Evolutionary conservation across 441 rosid species (phyloP).

Genomic region (Viola pubescens): DNA sequence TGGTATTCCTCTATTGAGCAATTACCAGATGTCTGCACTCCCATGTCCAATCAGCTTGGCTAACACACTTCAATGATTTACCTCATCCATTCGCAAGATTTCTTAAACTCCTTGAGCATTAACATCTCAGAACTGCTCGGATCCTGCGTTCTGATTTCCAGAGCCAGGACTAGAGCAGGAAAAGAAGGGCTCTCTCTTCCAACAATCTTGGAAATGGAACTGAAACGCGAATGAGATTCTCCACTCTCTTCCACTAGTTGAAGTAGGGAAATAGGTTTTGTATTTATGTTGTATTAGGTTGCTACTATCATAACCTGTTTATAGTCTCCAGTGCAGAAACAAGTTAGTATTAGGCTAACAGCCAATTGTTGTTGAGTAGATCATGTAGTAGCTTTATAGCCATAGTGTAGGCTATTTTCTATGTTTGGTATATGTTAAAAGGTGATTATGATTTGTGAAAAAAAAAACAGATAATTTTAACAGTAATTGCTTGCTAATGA

Average conservation of each 20-base stretch:
- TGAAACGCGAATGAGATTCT: conserved; percentile 21
- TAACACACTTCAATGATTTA: conserved; percentile 25
- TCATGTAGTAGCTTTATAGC: too few species aligned
- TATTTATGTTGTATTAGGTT: too few species aligned
- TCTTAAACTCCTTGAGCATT: conserved; percentile 33
- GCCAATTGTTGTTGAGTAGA: too few species aligned
- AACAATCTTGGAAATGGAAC: conserved; percentile 11
- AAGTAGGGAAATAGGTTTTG: conserved; percentile 27
- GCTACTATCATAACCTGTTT: too few species aligned
- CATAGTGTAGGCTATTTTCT: too few species aligned
- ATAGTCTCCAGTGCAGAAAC: too few species aligned
- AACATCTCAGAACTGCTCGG: conserved; percentile 22
- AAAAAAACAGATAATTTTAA: too few species aligned
- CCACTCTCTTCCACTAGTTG: too few species aligned
- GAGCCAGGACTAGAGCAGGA: conserved; percentile 14
- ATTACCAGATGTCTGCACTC: conserved; percentile 33
- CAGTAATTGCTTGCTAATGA: too few species aligned
- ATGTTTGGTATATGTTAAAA: too few species aligned
- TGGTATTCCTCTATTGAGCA: conserved; percentile 22
- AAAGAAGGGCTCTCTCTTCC: conserved; percentile 9
- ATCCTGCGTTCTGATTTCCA: conserved; percentile 31
- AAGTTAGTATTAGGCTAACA: too few species aligned
- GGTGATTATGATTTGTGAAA: too few species aligned
- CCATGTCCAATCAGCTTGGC: conserved; percentile 30
- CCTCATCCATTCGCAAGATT: conserved; percentile 1